Evolutionary conservation across 352 stramenopile genomes (phyloP).

Genomic region (Pythium sp.): DNA sequence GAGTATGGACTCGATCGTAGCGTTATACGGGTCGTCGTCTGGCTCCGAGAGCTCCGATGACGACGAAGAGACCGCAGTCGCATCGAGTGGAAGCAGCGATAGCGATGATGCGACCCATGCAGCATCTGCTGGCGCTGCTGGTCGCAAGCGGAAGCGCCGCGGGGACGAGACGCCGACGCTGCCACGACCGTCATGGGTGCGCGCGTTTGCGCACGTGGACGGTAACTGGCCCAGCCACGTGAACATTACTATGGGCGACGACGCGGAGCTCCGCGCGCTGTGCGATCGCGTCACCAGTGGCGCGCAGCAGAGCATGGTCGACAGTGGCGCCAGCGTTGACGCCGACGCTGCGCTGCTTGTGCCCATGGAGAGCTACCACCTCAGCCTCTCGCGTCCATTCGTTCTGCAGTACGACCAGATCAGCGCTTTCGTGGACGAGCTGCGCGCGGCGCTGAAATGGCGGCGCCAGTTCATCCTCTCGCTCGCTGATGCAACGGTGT

Average conservation of each 20-base stretch:
- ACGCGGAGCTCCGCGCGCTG: slow-evolving; percentile 24
- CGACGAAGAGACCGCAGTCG: slow-evolving; percentile 13
- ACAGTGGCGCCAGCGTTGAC: slow-evolving; percentile 10
- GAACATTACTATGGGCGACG: slow-evolving; percentile 38
- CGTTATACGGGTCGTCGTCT: slow-evolving; percentile 18
- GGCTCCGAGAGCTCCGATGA: slow-evolving; percentile 20
- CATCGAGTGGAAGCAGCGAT: slow-evolving; percentile 19
- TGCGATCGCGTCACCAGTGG: slow-evolving; percentile 26
- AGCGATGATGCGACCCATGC: background rate
- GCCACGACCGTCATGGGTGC: slow-evolving; percentile 34
- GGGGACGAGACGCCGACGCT: slow-evolving; percentile 17
- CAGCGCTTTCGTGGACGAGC: slow-evolving; percentile 54
- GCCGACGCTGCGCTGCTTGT: slow-evolving; percentile 26
- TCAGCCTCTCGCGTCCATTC: slow-evolving; percentile 81
- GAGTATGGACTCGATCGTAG: slow-evolving; percentile 17
- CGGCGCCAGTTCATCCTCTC: slow-evolving; percentile 49
- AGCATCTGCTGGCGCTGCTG: background rate
- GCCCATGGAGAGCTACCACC: slow-evolving; percentile 38
- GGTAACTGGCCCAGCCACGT: slow-evolving; percentile 85
- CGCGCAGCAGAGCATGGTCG: slow-evolving; percentile 27
- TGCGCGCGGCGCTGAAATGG: slow-evolving; percentile 71
- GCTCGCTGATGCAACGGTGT: slow-evolving; percentile 35
- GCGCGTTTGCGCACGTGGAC: slow-evolving; percentile 69
- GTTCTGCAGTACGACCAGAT: slow-evolving; percentile 71
- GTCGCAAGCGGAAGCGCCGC: slow-evolving; percentile 49